Conservation (phyloP, 179 eudicot genomes). For the Camellia oleifera region DNA sequence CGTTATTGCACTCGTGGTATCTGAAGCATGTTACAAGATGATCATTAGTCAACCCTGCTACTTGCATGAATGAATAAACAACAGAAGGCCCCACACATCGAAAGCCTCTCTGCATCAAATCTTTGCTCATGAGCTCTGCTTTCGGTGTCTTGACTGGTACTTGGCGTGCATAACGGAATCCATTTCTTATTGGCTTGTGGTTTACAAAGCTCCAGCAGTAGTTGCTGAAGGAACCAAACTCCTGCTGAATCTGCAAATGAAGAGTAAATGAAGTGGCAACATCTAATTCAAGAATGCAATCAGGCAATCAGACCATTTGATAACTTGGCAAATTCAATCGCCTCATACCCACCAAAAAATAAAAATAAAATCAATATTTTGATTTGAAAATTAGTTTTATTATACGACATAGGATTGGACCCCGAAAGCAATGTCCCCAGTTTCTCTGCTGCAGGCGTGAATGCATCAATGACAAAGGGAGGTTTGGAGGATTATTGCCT, state of each 20-base stretch:
- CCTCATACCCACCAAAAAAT: not conserved
- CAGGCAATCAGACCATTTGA: not conserved
- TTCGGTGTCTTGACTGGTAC: constrained; percentile 67
- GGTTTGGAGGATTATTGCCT: not conserved
- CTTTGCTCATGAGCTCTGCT: constrained; percentile 65
- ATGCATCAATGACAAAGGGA: not conserved
- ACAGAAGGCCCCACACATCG: constrained; percentile 70
- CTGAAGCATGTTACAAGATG: constrained; percentile 66
- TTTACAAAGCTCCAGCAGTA: constrained; percentile 66
- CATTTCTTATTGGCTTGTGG: constrained; percentile 46
- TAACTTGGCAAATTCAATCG: not conserved
- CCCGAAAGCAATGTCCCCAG: not conserved
- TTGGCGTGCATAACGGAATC: constrained; percentile 54
- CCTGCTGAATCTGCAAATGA: constrained; percentile 51
- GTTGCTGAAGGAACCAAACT: constrained; percentile 63
- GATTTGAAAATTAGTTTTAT: not conserved
- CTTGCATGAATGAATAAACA: constrained; percentile 79
- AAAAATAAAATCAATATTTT: not conserved
- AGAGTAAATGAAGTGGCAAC: constrained; percentile 2
- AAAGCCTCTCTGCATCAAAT: constrained; percentile 63
- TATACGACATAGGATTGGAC: not conserved
- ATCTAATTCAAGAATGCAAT: not conserved
- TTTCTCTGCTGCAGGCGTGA: not conserved
- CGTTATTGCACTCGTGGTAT: constrained; percentile 35
- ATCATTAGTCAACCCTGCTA: constrained; percentile 60